Evolutionary conservation across 371 early-diverging fungal species (phyloP).

Genomic region (Mucor velutinosus): DNA sequence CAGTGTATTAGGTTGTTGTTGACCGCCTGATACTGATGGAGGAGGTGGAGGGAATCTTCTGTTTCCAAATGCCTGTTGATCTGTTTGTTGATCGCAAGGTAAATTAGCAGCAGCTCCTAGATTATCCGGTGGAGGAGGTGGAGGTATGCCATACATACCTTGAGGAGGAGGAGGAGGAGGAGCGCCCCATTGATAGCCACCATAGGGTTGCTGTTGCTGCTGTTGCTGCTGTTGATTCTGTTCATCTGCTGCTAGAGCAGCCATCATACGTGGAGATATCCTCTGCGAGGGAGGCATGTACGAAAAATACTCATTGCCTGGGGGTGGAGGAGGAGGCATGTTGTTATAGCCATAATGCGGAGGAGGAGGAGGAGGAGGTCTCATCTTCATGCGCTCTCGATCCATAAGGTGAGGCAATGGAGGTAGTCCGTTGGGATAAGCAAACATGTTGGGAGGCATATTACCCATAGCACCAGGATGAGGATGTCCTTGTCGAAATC

Average conservation of each 20-base stretch:
- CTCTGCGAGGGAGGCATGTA: slow-evolving; percentile 8
- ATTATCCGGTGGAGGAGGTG: neutral
- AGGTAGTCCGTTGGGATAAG: neutral
- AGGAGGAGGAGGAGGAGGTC: slow-evolving; percentile 2
- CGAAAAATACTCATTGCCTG: slow-evolving; percentile 12
- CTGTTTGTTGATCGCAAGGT: neutral
- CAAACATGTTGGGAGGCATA: slow-evolving; percentile 11
- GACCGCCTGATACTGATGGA: neutral
- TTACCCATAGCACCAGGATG: neutral
- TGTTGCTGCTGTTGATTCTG: neutral
- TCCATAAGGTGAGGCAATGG: slow-evolving; percentile 4
- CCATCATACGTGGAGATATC: slow-evolving; percentile 11
- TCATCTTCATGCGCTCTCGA: slow-evolving; percentile 5
- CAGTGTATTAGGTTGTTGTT: neutral
- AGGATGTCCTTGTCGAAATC: neutral
- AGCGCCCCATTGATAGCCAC: slow-evolving; percentile 7
- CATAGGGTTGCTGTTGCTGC: neutral
- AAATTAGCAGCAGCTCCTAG: neutral
- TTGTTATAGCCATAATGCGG: slow-evolving; percentile 10
- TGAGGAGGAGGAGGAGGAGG: neutral
- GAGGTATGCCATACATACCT: slow-evolving; percentile 11
- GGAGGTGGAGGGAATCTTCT: slow-evolving; percentile 14
- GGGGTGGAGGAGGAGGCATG: slow-evolving; percentile 7
- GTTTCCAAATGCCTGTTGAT: neutral
- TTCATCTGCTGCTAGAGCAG: slow-evolving; percentile 1